Base-by-base conservation (phyloP, 2,329 filamentous ascomycete genomes). In the Microdochium bolleyi region DNA sequence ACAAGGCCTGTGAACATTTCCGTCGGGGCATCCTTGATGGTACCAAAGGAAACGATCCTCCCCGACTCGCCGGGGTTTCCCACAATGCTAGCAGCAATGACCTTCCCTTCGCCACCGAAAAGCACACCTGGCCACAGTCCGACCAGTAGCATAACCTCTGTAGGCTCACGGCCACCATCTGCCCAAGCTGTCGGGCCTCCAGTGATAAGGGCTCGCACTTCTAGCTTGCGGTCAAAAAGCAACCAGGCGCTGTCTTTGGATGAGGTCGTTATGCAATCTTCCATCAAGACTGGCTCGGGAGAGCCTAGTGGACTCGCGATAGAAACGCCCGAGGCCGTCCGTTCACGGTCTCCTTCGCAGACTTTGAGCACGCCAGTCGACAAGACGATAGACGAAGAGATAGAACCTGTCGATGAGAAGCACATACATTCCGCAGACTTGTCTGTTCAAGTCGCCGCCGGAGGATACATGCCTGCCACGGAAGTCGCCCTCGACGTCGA, bases 11-110 rank as follows among this genome's bases (percentile, higher is more conserved):
- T 54, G 10, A 54, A 54, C 13, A 53, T 59, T 22, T 24, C 52
- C 3, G 37, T 58, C n/a, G 54, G 52, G 13, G 24, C 53, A 9
- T 51, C 38, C 24, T 51, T 64, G 48, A 49, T 54, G 24, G 57
- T 61, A 16, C 59, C 63, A 14, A 50, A 55, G 19, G 44, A 57
- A 30, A 52, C 58, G 32, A 13, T 57, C 13, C 48, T 54, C 24
- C 61, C 61, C 7, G 63, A 65, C 37, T 65, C 63, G 19, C 63
- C 61, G 14, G 63, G 63, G 3, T 65, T 64, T 53, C 61, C 62
- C 10, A 63, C 57, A 11, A 63, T 65, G 63, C 53, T 65, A 50
- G 61, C 61, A 30, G 53, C 54, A 9, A 61, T 64, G 53, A 59
- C 50, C 10, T 65, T 65, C 41, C 63, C 63, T 48, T 56, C 54